Percentiles rank a stretch among this genome's conserved stretches.
These are phyloP conservation scores for Hortiboletus campestris DNA, from an alignment of 768 basidiomycete species.

Conservation along the genomic window DNA sequence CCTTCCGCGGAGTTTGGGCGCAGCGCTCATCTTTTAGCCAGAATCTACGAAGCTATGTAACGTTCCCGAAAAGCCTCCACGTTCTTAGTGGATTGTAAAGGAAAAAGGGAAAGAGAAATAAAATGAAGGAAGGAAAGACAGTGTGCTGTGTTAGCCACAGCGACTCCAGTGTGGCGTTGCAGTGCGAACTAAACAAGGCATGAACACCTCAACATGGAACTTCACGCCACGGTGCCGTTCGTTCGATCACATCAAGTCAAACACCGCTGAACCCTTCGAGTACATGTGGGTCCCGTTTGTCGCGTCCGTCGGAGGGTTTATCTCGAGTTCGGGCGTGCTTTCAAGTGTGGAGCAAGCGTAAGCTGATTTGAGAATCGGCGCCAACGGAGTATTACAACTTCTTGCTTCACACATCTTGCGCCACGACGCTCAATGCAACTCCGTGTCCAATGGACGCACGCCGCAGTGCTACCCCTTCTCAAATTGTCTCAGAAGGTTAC, in stretches of 20 bases:
- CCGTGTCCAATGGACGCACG: slow-evolving; percentile 1
- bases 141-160: not conserved
- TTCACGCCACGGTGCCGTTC: not conserved
- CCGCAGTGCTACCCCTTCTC: not conserved
- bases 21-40: not conserved
- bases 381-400: not conserved
- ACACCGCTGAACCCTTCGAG: not conserved
- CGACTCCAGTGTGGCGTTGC: not conserved
- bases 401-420: slow-evolving; percentile 1
- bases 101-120: not conserved
- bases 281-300: not conserved
- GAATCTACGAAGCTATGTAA: not conserved
- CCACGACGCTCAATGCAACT: slow-evolving; percentile 10
- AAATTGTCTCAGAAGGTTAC: not conserved
- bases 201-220: not conserved
- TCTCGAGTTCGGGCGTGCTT: slow-evolving; percentile 10
- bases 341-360: slow-evolving; percentile 1
- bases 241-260: slow-evolving; percentile 2
- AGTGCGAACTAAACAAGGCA: not conserved
- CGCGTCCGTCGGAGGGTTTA: slow-evolving; percentile 7
- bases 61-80: not conserved
- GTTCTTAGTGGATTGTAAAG: not conserved
- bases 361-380: slow-evolving; percentile 7
- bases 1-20: slow-evolving; percentile 24
- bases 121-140: not conserved